Evolutionary conservation across 2,329 filamentous ascomycete species (phyloP).

Genomic region (Lizonia empirigonia): DNA sequence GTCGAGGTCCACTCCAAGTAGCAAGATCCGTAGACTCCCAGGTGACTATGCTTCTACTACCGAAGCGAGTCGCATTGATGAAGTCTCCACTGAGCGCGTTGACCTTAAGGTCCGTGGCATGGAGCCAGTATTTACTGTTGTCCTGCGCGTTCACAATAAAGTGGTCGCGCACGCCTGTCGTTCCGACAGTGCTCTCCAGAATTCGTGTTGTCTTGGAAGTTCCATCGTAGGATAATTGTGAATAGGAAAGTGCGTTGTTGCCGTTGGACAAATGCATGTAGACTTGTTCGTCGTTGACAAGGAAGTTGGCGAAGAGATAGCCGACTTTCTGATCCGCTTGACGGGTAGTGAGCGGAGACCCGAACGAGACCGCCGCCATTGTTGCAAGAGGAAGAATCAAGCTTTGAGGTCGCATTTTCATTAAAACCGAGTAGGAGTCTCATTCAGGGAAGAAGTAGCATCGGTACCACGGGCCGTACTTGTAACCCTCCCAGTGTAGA

Average conservation of each 20-base stretch:
- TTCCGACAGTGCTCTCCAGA: slow-evolving; percentile 5
- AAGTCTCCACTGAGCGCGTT: slow-evolving; percentile 12
- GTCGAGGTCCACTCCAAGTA: slow-evolving; percentile 8
- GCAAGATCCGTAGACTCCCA: slow-evolving; percentile 13
- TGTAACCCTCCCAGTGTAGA: neutral
- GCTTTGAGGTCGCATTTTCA: neutral
- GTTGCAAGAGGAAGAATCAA: neutral
- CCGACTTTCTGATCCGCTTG: slow-evolving; percentile 12
- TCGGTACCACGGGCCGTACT: neutral
- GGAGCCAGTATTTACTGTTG: slow-evolving; percentile 14
- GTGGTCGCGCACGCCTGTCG: slow-evolving; percentile 10
- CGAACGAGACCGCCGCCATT: neutral
- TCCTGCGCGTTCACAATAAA: slow-evolving; percentile 8
- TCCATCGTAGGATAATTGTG: slow-evolving; percentile 8
- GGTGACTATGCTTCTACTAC: slow-evolving; percentile 12
- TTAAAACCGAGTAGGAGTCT: no score
- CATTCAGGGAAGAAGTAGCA: neutral
- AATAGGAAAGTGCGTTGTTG: slow-evolving; percentile 10
- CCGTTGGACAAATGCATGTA: slow-evolving; percentile 14
- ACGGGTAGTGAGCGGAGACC: slow-evolving; percentile 1
- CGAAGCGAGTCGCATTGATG: slow-evolving; percentile 15
- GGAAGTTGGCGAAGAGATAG: slow-evolving; percentile 12
- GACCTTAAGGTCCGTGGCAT: slow-evolving; percentile 11
- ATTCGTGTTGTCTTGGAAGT: slow-evolving; percentile 6
- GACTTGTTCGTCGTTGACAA: slow-evolving; percentile 12